Conservation (phyloP, 805 yeast species). For the Wickerhamiella dianesei region DNA sequence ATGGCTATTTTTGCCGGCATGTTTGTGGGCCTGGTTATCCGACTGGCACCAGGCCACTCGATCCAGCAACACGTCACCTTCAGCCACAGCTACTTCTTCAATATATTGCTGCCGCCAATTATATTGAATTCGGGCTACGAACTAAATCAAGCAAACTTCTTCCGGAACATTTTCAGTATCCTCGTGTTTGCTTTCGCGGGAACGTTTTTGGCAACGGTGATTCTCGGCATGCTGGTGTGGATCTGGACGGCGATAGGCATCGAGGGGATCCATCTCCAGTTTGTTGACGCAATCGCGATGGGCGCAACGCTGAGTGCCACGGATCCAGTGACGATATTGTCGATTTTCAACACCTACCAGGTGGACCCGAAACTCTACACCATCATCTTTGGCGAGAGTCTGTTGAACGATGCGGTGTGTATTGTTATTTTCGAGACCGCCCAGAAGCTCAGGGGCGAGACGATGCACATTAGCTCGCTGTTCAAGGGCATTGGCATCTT, state of each 20-base stretch:
- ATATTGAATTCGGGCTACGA: slow-evolving; percentile 94
- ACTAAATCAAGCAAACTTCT: slow-evolving; percentile 88
- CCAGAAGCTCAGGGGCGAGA: slow-evolving; percentile 84
- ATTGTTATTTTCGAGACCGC: slow-evolving; percentile 99
- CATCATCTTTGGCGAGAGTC: slow-evolving; percentile 90
- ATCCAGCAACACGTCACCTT: slow-evolving; percentile 95
- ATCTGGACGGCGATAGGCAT: slow-evolving; percentile 86
- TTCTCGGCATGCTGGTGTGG: slow-evolving; percentile 73
- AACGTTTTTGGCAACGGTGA: slow-evolving; percentile 82
- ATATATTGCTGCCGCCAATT: slow-evolving; percentile 87
- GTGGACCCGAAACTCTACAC: slow-evolving; percentile 97
- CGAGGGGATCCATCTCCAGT: slow-evolving; percentile 76
- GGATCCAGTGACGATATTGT: slow-evolving; percentile 92
- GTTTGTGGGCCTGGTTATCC: slow-evolving; percentile 83
- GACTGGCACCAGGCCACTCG: slow-evolving; percentile 90
- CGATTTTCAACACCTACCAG: slow-evolving; percentile 92
- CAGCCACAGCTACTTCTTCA: slow-evolving; percentile 88
- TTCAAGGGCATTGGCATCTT: slow-evolving; percentile 92
- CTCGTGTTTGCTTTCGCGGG: slow-evolving; percentile 94
- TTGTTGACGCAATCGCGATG: slow-evolving; percentile 93
- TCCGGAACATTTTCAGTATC: slow-evolving; percentile 80
- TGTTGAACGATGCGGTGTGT: slow-evolving; percentile 92
- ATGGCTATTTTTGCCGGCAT: slow-evolving; percentile 91
- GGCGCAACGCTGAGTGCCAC: slow-evolving; percentile 98
- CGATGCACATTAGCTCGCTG: slow-evolving; percentile 40